Conservation (phyloP, 768 basidiomycete genomes). For the Tylopilus vinaceipallidus region DNA sequence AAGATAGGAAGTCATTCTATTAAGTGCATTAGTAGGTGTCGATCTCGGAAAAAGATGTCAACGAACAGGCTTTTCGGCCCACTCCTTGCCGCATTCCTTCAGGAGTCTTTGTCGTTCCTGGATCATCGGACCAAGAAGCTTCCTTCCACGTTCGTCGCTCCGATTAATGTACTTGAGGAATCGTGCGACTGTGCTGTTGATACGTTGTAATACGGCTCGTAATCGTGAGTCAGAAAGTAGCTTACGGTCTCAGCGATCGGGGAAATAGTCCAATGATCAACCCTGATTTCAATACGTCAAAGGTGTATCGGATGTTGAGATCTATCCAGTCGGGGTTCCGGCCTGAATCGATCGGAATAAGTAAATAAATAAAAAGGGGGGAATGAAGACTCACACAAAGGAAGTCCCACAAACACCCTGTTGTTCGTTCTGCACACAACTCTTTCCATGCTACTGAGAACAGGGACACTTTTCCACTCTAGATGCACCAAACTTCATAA, state of each 20-base stretch:
- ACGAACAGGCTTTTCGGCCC: background rate
- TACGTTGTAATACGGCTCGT: too few species aligned
- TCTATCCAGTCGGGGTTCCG: conserved; percentile 27
- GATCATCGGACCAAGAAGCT: background rate
- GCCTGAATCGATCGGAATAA: conserved; percentile 9
- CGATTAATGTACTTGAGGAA: background rate
- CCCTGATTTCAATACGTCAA: conserved; percentile 22
- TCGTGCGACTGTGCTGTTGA: background rate
- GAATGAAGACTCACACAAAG: conserved; percentile 35
- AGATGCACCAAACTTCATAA: background rate
- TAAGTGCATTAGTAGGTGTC: background rate
- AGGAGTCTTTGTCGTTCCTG: background rate
- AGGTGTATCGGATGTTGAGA: conserved; percentile 30
- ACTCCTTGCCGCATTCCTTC: background rate
- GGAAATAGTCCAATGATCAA: conserved; percentile 32
- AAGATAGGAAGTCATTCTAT: background rate
- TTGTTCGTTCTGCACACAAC: conserved; percentile 44
- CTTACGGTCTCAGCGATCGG: background rate
- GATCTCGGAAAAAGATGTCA: background rate
- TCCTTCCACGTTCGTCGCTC: background rate
- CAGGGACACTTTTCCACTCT: conserved; percentile 42
- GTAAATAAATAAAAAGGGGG: background rate
- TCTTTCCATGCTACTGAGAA: conserved; percentile 24
- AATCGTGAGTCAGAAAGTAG: too few species aligned
- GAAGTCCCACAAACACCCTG: conserved; percentile 48